phyloP scores from a whole-genome alignment of 2,329 filamentous ascomycete genomes.

The Aspergillus oerlinghausenensis region DNA sequence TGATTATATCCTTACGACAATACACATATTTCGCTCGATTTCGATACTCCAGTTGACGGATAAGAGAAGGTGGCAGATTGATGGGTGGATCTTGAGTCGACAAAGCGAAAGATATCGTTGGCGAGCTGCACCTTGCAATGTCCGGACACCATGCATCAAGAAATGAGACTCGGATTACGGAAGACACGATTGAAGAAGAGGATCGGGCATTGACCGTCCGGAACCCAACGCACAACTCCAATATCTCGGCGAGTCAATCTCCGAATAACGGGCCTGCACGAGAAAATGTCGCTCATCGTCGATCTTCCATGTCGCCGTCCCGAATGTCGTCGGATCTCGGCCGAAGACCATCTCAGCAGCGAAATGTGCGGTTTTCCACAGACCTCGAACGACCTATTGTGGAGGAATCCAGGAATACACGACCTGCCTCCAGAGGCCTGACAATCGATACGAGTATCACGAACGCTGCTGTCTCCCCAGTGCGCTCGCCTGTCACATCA shows the following conservation, averaged over 20 bases:
- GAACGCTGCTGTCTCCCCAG: conserved; percentile 11
- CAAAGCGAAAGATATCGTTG: not conserved
- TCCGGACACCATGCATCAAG: conserved; percentile 11
- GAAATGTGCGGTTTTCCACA: conserved; percentile 32
- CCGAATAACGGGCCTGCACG: conserved; percentile 6
- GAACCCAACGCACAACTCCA: not conserved
- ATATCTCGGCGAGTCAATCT: conserved; percentile 12
- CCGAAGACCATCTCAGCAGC: conserved; percentile 25
- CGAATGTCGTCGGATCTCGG: conserved; percentile 26
- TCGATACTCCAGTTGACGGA: not conserved
- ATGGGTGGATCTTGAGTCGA: not conserved
- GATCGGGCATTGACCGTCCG: conserved; percentile 1
- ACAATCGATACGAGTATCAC: conserved; percentile 30
- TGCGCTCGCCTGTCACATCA: conserved; percentile 18
- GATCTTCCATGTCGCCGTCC: conserved; percentile 23
- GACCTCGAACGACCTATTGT: conserved; percentile 24
- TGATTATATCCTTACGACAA: conserved; percentile 4
- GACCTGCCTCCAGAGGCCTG: conserved; percentile 24
- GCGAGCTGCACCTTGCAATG: conserved; percentile 11
- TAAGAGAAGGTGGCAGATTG: not conserved
- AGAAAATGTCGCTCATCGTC: conserved; percentile 7
- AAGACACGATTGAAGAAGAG: conserved; percentile 5
- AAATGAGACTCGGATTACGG: conserved; percentile 9
- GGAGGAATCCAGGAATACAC: conserved; percentile 20
- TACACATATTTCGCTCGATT: not conserved